Evolutionary conservation across 1,284 basidiomycete genomes (phyloP), one percentile per base, ranked within the genome.

Genomic region (Irpex rosettiformis): DNA sequence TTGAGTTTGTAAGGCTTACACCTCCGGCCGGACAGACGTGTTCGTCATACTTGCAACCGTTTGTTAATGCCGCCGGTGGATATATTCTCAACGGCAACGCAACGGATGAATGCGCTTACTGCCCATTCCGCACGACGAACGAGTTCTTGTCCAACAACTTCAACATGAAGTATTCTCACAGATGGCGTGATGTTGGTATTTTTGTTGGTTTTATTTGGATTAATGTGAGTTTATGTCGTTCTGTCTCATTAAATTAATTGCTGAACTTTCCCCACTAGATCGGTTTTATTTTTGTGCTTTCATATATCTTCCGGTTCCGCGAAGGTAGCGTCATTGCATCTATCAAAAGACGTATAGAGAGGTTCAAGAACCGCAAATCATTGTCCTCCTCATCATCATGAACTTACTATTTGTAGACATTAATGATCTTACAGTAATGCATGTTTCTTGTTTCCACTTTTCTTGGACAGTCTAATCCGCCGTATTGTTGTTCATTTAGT

Each of bases 1-100:
- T 66, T 40, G 83, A 85, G 66, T 78, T 74, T 64, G 69, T 73
- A 13, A 71, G 70, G 22, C 69, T 89, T 62, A 69, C 77, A 3
- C 86, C 90, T 0, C 87, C 86, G 0, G 68, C 73, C 0, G 86
- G 85, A 1, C 77, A 84, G 64, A 85, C 83, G 0, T 94, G 91
- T 64, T 68, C 67, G 4, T 61, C 79, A 11, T 93, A 81, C 69
- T 77, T 90, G 48, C 69, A 75, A 18, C 65, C 74, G 1, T 93
- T 80, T 67, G 84, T 89, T 28, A 59, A 67, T 0, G 66, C 69
- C 18, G 72, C 74, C 24, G 86, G 84, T 2, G 92, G 90, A 0
- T 91, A 91, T 69, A 63, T 94, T 27, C 70, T 76, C 47, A 86
- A 93, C 71, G 79, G 84, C 0, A 65, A 75, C 42, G 83, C 82